phyloP scores from a whole-genome alignment of 1,139 yeast species.

The Hansenula anomala region DNA sequence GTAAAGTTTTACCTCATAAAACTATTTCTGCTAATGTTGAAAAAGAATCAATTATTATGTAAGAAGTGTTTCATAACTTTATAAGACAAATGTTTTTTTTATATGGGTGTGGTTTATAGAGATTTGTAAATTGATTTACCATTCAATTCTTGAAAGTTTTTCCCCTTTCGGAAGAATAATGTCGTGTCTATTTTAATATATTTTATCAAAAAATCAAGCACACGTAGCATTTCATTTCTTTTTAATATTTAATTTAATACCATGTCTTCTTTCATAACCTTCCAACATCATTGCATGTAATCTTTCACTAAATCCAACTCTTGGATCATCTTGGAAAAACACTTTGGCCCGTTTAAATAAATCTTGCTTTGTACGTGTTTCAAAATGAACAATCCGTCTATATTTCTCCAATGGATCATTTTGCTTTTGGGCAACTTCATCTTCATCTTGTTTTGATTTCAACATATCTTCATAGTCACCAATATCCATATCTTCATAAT shows the following conservation, averaged over 20 bases:
- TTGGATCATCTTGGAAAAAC: neutral
- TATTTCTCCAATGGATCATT: constrained; percentile 4
- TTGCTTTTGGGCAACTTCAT: too few species aligned
- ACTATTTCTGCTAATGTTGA: constrained; percentile 94
- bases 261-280: neutral
- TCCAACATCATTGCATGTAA: constrained; percentile 2
- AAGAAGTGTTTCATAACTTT: constrained; percentile 2
- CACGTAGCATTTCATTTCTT: too few species aligned
- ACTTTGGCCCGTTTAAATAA: constrained; percentile 3
- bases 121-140: too few species aligned
- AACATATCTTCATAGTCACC: neutral
- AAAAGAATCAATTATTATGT: constrained; percentile 97
- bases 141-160: too few species aligned
- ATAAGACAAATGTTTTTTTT: too few species aligned
- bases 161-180: too few species aligned
- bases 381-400: constrained; percentile 5
- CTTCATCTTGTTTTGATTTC: too few species aligned
- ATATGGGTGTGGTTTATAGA: too few species aligned
- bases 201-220: too few species aligned
- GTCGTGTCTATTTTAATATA: too few species aligned
- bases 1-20: constrained; percentile 98
- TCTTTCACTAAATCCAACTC: constrained; percentile 5
- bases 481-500: constrained; percentile 1
- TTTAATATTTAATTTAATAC: neutral
- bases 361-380: constrained; percentile 3